A percentile compares a stretch with the other conserved stretches of the same genome.
Evolutionary conservation across 2,329 filamentous ascomycete species (phyloP).

Genomic region (Trichoderma atroviride): DNA sequence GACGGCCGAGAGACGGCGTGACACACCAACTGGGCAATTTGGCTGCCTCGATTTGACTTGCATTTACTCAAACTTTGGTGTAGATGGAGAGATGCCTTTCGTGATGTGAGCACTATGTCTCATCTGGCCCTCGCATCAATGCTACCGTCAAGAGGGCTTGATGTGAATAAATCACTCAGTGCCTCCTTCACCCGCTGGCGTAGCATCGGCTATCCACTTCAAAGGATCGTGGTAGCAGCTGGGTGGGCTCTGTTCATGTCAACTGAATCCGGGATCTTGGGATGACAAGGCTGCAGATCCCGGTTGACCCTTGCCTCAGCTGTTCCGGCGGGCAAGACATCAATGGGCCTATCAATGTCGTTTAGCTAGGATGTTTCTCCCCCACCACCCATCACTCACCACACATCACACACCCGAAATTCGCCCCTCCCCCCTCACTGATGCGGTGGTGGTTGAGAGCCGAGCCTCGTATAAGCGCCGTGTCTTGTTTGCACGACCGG

Average conservation of each 20-base stretch:
- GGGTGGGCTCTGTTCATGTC: background rate
- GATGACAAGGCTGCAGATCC: background rate
- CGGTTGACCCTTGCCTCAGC: background rate
- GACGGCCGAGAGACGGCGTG: background rate
- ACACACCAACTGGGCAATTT: background rate
- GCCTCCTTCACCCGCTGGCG: background rate
- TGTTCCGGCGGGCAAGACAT: constrained; percentile 3
- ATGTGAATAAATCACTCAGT: background rate
- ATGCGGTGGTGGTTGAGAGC: background rate
- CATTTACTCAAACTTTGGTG: background rate
- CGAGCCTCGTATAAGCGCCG: background rate
- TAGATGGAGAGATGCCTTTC: background rate
- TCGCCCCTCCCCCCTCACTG: background rate
- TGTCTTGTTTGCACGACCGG: background rate
- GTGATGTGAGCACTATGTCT: background rate
- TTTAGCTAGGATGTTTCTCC: background rate
- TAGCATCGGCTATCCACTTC: background rate
- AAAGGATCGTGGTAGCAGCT: background rate
- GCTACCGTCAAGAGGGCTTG: background rate
- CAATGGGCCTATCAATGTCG: background rate
- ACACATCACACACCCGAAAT: background rate
- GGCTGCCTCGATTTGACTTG: background rate
- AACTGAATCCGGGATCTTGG: constrained; percentile 17
- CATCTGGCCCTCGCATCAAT: background rate
- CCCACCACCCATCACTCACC: background rate